Percentiles rank a stretch among this genome's conserved stretches.
These are phyloP conservation scores for Beauveria bassiana DNA, from an alignment of 2,329 filamentous ascomycete genomes.

Conservation along the genomic window DNA sequence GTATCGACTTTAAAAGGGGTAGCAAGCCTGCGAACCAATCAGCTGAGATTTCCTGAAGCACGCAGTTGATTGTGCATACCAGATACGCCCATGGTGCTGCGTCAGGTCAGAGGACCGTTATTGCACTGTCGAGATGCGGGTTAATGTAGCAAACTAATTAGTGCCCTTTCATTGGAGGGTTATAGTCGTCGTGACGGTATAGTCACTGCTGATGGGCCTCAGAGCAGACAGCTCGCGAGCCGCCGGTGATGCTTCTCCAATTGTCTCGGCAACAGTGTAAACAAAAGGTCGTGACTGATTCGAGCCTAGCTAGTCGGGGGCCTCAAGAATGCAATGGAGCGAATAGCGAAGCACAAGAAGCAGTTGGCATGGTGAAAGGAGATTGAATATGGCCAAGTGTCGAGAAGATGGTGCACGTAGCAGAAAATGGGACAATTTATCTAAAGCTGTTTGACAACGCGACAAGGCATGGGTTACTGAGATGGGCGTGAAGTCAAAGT, in stretches of 20 bases:
- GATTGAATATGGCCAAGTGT: not conserved
- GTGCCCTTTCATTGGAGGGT: too few relatives aligned
- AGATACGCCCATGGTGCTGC: conserved; percentile 28
- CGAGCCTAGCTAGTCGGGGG: not conserved
- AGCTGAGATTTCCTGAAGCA: conserved; percentile 11
- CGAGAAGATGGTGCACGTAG: not conserved
- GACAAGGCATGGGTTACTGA: not conserved
- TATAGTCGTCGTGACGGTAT: not conserved
- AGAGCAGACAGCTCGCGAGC: not conserved
- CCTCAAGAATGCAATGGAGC: not conserved
- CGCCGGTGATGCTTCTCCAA: not conserved
- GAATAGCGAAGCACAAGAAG: conserved; percentile 1
- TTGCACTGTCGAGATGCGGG: not conserved
- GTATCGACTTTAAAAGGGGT: conserved; percentile 90
- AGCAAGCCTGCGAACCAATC: conserved; percentile 58
- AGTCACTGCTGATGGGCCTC: not conserved
- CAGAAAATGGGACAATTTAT: not conserved
- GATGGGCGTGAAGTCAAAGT: not conserved
- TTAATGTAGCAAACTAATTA: not conserved
- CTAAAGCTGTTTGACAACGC: conserved; percentile 8
- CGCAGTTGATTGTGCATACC: conserved; percentile 19
- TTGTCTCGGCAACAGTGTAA: not conserved
- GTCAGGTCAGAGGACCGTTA: not conserved
- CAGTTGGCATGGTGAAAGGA: not conserved
- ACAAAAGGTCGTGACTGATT: not conserved